Base-by-base conservation (phyloP, 2,329 filamentous ascomycete genomes). In the Fusarium buxicola region DNA sequence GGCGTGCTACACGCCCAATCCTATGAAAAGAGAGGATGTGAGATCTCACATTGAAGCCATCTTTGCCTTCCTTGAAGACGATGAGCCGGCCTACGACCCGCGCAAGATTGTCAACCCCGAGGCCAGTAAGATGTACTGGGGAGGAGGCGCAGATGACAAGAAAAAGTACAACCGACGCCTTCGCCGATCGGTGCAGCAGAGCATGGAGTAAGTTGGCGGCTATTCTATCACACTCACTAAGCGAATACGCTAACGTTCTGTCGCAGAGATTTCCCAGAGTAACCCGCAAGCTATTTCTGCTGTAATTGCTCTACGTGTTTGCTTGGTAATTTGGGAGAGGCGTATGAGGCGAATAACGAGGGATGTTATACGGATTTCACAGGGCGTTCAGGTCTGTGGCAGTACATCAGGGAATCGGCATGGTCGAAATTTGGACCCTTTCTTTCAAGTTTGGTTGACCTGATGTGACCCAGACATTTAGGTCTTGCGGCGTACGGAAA, bases 61-160 rank as follows among this genome's bases (percentile, higher is more conserved):
- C 53, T 86, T 97, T 61, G 83, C 85, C 7, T 85, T 89, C 1
- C 81, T 98, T n/a, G 93, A 97, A 72, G 94, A 98, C 53, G 92
- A 96, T 58, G 84, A 87, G 2, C 92, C 94, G 0, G 89, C 91
- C 0, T 98, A 96, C 72, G 95, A 99, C 73, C 95, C 95, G 1
- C 86, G 94, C 40, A 94, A 92, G 10, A 85, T 92, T 28, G 92
- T 98, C 32, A 90, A 97, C 64, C 90, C 89, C 0, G 94, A 97
- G 70, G 93, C 94, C 3, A 89, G 91, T 35, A 92, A 89, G 75
- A 80, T 98, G 40, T 95, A 90, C 73, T 99, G 95, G 94, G 93
- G 93, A 4, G 83, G 83, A 5, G 78, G 85, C 1, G 57, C 74
- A 3, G 89, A 93, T 3, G 89, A 94, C 49, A 91, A 91, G 73